Percentiles rank a stretch among this genome's conserved stretches.
These are phyloP conservation scores for Xeromyces bisporus DNA, from an alignment of 495 filamentous ascomycete species.

Conservation along the genomic window DNA sequence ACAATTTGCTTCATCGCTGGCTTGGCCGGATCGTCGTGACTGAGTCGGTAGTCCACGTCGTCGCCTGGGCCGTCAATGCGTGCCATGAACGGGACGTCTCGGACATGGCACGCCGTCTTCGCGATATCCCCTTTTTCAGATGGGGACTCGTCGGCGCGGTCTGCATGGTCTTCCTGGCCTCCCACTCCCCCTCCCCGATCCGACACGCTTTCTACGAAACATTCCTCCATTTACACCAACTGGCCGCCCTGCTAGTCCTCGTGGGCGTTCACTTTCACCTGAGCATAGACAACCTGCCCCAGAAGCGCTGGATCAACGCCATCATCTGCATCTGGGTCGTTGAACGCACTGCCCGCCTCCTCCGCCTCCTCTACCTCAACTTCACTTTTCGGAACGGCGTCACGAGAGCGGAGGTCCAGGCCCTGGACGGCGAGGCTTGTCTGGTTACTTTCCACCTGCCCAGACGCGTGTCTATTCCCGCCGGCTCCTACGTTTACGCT, in stretches of 20 bases:
- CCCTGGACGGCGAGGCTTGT: conserved; percentile 38
- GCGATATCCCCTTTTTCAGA: conserved; percentile 42
- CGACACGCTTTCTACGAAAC: conserved; percentile 84
- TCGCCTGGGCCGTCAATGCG: conserved; percentile 47
- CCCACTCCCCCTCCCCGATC: conserved; percentile 60
- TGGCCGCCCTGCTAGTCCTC: conserved; percentile 44
- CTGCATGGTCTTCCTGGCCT: conserved; percentile 42
- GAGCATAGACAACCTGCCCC: conserved; percentile 38
- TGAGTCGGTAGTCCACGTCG: conserved; percentile 58
- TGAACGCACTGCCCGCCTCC: conserved; percentile 42
- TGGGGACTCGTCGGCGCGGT: conserved; percentile 34
- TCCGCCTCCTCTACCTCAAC: conserved; percentile 44
- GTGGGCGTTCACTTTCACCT: conserved; percentile 56
- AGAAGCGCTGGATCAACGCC: conserved; percentile 41
- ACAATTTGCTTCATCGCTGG: conserved; percentile 91
- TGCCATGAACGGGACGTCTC: conserved; percentile 25
- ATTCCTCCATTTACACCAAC: conserved; percentile 66
- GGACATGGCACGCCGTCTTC: conserved; percentile 38
- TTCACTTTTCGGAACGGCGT: conserved; percentile 18
- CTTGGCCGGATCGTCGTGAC: conserved; percentile 73
- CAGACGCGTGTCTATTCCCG: conserved; percentile 54
- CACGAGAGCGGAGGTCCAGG: conserved; percentile 30
- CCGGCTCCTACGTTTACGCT: conserved; percentile 66
- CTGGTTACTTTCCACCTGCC: conserved; percentile 54
- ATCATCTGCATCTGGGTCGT: conserved; percentile 47